phyloP scores from a whole-genome alignment of 805 yeast genomes.

The Lipomyces japonicus region DNA sequence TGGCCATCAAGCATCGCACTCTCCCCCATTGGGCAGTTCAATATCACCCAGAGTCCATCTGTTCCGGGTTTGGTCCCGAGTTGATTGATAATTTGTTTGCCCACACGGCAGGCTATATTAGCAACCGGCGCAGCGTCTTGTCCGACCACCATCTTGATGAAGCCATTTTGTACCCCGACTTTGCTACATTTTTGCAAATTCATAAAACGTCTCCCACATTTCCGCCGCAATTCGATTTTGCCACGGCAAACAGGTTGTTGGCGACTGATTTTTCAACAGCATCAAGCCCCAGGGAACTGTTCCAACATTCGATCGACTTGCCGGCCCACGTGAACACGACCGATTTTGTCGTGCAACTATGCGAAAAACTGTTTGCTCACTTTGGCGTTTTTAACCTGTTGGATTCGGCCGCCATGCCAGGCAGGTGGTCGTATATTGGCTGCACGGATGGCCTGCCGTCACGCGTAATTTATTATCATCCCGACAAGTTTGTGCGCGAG shows the following conservation, averaged over 20 bases:
- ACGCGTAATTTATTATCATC: constrained; percentile 10
- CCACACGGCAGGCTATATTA: constrained; percentile 2
- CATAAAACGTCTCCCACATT: background rate
- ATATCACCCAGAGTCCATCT: constrained; percentile 94
- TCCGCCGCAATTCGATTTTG: background rate
- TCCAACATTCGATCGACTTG: constrained; percentile 2
- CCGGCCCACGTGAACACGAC: constrained; percentile 2
- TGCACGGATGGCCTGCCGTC: background rate
- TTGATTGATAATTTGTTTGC: constrained; percentile 9
- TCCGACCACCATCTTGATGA: background rate
- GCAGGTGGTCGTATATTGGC: constrained; percentile 84
- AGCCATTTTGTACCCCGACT: background rate
- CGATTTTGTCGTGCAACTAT: constrained; percentile 3
- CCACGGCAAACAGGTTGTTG: background rate
- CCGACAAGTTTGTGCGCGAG: constrained; percentile 8
- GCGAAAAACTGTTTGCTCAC: constrained; percentile 6
- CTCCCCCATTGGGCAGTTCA: constrained; percentile 90
- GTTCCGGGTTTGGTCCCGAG: constrained; percentile 62
- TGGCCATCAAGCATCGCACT: constrained; percentile 68
- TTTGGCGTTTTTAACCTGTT: constrained; percentile 39
- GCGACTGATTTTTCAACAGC: background rate
- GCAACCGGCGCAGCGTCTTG: background rate
- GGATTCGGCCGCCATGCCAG: constrained; percentile 79
- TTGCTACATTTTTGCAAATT: background rate
- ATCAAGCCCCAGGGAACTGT: background rate